Evolutionary conservation across 2,329 filamentous ascomycete species (phyloP), one percentile per base, ranked within the genome.

Genomic region (Fusarium sp.): DNA sequence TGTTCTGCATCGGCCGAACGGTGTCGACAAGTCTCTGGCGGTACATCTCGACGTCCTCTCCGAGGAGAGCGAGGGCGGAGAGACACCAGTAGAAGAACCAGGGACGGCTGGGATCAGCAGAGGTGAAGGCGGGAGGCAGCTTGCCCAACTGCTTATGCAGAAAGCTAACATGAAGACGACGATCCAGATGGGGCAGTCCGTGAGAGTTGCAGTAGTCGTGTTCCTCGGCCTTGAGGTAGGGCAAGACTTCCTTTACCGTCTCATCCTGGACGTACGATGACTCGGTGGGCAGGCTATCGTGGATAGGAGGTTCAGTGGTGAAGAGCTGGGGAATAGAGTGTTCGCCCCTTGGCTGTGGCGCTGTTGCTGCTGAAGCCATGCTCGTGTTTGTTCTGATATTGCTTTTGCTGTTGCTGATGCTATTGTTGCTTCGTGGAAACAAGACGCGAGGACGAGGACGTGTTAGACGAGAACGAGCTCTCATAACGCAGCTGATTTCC

Each of bases 31-130:
- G 87, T 80, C 86, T 84, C 68, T 91, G 82, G 56, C 90, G 87
- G 78, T 93, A 95, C 39, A 88, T 79, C 32, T 79, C 79, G 47
- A 87, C 83, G 76, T 97, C 92, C 75, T 94, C 88, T 47, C 93
- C 94, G 49, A 99, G 82, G 33, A 94, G 83, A 26, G 86, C 83
- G 68, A 99, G 83, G 4, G 88, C 93, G 33, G 90, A 88, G 54
- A 98, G 83, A 53, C 88, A 92, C 96, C 96, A 99, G 81, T 97
- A 98, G 68, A 97, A 85, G 74, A 97, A 87, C 96, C 96, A 99
- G 11, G 96, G 94, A 56, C 95, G 85, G 76, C 92, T 94, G 32
- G 96, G 91, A 82, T 99, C 96, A 70, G 94, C 87, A 48, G 85
- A 85, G 52, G 90, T 89, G 79, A 91, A 97, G 5, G 82, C 83